Evolutionary conservation across 2,329 filamentous ascomycete species (phyloP), one percentile per base, ranked within the genome.

Genomic region (Cercospora sp.): DNA sequence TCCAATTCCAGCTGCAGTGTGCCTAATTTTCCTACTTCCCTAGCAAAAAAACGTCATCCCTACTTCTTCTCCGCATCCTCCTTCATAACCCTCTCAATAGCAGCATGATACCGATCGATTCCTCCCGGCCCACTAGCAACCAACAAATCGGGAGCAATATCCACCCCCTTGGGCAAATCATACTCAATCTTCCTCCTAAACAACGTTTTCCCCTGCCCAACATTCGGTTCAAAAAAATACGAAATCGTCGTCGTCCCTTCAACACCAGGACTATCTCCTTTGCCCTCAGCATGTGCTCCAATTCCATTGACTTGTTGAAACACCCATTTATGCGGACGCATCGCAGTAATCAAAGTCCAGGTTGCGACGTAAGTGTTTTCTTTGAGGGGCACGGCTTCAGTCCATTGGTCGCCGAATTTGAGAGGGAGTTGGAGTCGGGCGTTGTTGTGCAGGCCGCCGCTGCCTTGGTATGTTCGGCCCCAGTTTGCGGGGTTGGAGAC

Each of bases 401-500:
- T 53, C 49, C 49, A 53, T 53, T 53, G 49, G 49, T 53, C 49
- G 1, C 49, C 49, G 24, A 53, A 53, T n/a, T 53, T 26, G 49
- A 53, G 49, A 1, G 49, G 49, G 10, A 53, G 49, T 12, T 53
- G 10, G 5, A 53, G 24, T 53, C 28, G 49, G 5, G 21, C 24
- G 49, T 53, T 53, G 49, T 28, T 53, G 49, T 53, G 49, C 3
- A 53, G 24, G 21, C 49, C 49, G 49, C 49, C 49, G 49, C 49
- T 53, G 49, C 49, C 49, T 53, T 53, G 49, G 49, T 53, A 53
- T 28, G 49, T 53, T 3, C 49, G 49, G 13, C 49, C 61, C 61
- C 37, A 63, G 43, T 51, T 63, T 16, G 37, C 24, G 10, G 37
- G 61, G 30, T 63, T 63, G 24, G 61, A 53, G 40, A 63, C 61